Base-by-base conservation (phyloP, 352 stramenopile species). In the Phytophthora sp. region DNA sequence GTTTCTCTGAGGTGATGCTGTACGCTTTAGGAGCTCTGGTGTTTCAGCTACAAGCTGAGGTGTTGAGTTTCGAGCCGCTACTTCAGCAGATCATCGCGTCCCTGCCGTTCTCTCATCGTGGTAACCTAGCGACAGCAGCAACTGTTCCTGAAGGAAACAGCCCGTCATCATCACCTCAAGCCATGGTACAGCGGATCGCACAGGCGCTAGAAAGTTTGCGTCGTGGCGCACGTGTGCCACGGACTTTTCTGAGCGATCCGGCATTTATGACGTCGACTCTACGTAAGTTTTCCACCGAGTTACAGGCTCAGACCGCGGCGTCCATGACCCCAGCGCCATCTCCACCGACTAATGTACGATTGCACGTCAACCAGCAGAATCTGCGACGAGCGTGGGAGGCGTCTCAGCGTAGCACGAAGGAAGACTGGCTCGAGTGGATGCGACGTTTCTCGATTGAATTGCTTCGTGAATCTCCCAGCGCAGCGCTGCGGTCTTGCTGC, bases 401-500 rank as follows among this genome's bases (percentile, higher is more conserved):
- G 24, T 97, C 92, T 2, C 93, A 98, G 64, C 80, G 91, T 49
- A 92, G 82, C 23, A 93, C 85, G 11, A 93, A 93, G 50, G 84
- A 93, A 44, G 97, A 99, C 70, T 99, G 97, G 97, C 79, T 97
- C 24, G 97, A 99, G 62, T 99, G 98, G 98, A 98, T 99, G 82
- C 82, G 97, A 1, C 79, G 96, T 0, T 97, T 99, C 56, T 95
- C 91, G 8, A 94, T 99, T 55, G 89, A 99, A 69, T 79, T 99
- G 15, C 76, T 99, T n/a, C 89, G 96, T 24, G 95, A 99, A 72
- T 98, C 94, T 9, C 97, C 98, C 9, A 98, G 90, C 33, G 89
- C 95, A 38, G 96, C 96, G 15, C 79, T 99, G 46, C 80, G 97
- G 18, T 95, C 90, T 2, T 98, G 94, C 65, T 95, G 90, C 44